Evolutionary conservation across 352 stramenopile species (phyloP).

Genomic region (Aphanomyces astaci): DNA sequence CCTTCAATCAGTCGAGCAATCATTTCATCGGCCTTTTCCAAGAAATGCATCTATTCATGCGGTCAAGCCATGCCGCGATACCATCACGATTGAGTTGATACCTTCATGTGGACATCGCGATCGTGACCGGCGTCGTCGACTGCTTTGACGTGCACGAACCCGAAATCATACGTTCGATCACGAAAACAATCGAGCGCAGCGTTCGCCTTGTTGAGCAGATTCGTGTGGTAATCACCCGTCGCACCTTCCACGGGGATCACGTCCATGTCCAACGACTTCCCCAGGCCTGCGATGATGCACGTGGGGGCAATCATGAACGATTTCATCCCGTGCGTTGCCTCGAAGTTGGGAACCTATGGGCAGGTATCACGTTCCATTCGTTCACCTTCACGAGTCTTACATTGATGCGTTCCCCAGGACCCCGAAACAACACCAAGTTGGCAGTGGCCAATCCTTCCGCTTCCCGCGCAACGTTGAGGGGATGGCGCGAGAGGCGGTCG

Average conservation of each 20-base stretch:
- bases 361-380: not conserved
- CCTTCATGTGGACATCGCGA: slow-evolving; percentile 75
- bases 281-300: slow-evolving; percentile 81
- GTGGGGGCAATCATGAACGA: slow-evolving; percentile 85
- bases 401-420: slow-evolving; percentile 77
- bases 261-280: slow-evolving; percentile 79
- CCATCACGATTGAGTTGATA: no score
- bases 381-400: slow-evolving; percentile 33
- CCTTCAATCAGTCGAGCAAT: slow-evolving; percentile 47
- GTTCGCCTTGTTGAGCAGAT: slow-evolving; percentile 70
- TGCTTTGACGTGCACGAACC: slow-evolving; percentile 80
- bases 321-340: slow-evolving; percentile 69
- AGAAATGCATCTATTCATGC: slow-evolving; percentile 53
- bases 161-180: slow-evolving; percentile 53
- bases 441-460: slow-evolving; percentile 48
- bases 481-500: slow-evolving; percentile 47
- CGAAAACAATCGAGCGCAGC: slow-evolving; percentile 47
- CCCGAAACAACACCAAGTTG: slow-evolving; percentile 80
- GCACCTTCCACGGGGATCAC: slow-evolving; percentile 56
- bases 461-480: slow-evolving; percentile 64
- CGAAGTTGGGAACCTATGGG: slow-evolving; percentile 41
- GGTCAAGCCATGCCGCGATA: not conserved
- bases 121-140: slow-evolving; percentile 83
- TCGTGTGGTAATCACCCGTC: slow-evolving; percentile 81
- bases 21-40: slow-evolving; percentile 79